Conservation (phyloP, 441 rosid species). For the Cnidoscolus chayamansa region DNA sequence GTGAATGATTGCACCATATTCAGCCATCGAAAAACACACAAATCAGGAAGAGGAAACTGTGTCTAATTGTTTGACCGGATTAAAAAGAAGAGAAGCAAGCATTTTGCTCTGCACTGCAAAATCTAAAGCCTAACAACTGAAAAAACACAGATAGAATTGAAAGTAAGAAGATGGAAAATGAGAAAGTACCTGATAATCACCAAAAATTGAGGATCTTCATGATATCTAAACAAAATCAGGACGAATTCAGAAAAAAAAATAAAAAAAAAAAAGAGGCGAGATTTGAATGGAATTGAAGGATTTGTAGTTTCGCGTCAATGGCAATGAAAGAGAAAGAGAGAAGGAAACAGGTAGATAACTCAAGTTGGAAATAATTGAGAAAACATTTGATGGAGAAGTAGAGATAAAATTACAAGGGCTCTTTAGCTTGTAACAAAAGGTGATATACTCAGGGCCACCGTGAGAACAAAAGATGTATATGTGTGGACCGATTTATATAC, state of each 20-base stretch:
- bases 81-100: neutral
- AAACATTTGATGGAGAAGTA: neutral
- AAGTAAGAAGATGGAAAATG: conserved; percentile 5
- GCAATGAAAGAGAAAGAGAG: neutral
- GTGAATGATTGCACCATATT: neutral
- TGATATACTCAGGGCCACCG: too few species aligned
- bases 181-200: conserved; percentile 7
- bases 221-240: neutral
- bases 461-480: neutral
- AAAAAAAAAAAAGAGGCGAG: neutral
- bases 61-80: neutral
- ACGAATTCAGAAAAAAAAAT: neutral
- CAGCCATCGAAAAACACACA: neutral
- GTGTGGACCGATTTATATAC: too few species aligned
- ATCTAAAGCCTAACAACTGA: neutral
- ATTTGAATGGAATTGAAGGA: conserved; percentile 3
- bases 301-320: conserved; percentile 2
- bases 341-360: too few species aligned
- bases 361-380: neutral
- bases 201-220: conserved; percentile 8
- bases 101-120: neutral
- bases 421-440: too few species aligned
- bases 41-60: neutral
- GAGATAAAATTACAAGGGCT: neutral
- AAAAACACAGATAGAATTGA: neutral